Percentiles rank a stretch among this genome's conserved stretches.
Conservation (phyloP, 2,329 filamentous ascomycete species). For the Claviceps pusilla region DNA sequence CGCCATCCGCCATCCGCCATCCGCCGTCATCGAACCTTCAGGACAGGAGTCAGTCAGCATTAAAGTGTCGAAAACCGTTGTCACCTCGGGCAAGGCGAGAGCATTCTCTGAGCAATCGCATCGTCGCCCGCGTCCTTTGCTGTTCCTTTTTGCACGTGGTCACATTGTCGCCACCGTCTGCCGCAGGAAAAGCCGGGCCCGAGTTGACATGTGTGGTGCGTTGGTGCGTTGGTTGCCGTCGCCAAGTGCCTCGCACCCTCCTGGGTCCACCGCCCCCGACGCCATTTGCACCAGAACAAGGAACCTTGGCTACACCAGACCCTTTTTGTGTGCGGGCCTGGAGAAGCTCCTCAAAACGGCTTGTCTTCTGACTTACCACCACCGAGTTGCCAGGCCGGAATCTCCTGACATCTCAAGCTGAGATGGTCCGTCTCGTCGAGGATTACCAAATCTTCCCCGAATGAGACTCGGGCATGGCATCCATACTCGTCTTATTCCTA, state of each 20-base stretch:
- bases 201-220: not conserved
- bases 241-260: constrained; percentile 5
- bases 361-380: not conserved
- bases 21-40: too few relatives aligned
- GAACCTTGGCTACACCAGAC: not conserved
- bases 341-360: not conserved
- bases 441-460: not conserved
- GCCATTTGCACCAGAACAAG: constrained; percentile 6
- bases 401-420: not conserved
- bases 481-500: not conserved
- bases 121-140: not conserved
- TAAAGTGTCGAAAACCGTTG: not conserved
- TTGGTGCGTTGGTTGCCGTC: not conserved
- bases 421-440: not conserved
- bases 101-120: not conserved
- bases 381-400: not conserved
- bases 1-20: too few relatives aligned
- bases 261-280: constrained; percentile 7
- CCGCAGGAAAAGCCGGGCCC: not conserved
- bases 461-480: not conserved
- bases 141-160: not conserved
- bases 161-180: constrained; percentile 3
- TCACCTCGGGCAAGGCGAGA: not conserved
- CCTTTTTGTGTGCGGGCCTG: not conserved
- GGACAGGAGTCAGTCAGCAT: too few relatives aligned